Conservation (phyloP, 1,139 yeast genomes). For the Debaryomyces udenii region DNA sequence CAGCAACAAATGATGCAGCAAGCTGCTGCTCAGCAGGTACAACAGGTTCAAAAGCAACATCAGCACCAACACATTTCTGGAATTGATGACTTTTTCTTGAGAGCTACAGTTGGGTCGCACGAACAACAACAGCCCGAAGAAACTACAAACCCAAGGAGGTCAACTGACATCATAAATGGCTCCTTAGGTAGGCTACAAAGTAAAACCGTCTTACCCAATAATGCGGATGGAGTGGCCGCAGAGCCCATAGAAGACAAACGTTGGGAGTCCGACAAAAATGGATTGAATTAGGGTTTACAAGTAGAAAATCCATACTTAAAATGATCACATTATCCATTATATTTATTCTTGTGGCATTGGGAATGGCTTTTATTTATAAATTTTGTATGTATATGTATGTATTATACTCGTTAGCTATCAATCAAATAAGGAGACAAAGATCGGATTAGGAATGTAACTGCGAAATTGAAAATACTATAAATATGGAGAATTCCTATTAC, state of each 20-base stretch:
- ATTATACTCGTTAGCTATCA: constrained; percentile 3
- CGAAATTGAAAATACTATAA: constrained; percentile 4
- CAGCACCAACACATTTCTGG: constrained; percentile 25
- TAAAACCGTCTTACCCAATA: constrained; percentile 9
- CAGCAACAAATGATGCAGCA: constrained; percentile 26
- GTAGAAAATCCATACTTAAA: too few species aligned
- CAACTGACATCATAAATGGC: constrained; percentile 9
- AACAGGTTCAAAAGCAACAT: constrained; percentile 15
- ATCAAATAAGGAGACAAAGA: background rate
- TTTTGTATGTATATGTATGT: constrained; percentile 9
- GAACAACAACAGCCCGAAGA: constrained; percentile 9
- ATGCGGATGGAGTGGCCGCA: constrained; percentile 9
- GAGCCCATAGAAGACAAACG: constrained; percentile 10
- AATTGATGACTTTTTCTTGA: constrained; percentile 40
- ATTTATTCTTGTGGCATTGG: background rate
- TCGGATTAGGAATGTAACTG: constrained; percentile 4
- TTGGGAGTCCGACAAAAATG: constrained; percentile 11
- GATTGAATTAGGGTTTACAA: constrained; percentile 5
- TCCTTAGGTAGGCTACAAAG: constrained; percentile 10
- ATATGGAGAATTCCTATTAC: background rate
- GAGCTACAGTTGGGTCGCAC: constrained; percentile 18
- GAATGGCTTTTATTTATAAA: constrained; percentile 1
- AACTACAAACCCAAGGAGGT: constrained; percentile 3
- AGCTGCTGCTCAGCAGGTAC: constrained; percentile 17
- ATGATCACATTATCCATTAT: background rate